A percentile compares a stretch with the other conserved stretches of the same genome.
Conservation (phyloP, 192 early-diverging fungal genomes). For the Umbelopsis ramanniana region DNA sequence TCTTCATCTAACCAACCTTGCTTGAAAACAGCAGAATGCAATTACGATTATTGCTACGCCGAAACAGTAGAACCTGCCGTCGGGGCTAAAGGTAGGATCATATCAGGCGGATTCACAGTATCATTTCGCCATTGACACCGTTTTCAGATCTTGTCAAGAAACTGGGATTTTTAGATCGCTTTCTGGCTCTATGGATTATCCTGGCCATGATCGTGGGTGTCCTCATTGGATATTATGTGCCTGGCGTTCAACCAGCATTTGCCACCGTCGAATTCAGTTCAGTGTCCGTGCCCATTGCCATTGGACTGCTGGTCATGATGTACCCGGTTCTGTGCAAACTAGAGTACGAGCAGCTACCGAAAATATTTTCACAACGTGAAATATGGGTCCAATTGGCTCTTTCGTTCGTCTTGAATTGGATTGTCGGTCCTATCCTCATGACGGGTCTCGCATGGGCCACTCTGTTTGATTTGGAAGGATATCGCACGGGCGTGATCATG, state of each 20-base stretch:
- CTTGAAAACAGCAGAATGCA: slow-evolving; percentile 28
- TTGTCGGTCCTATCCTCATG: slow-evolving; percentile 71
- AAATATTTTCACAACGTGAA: slow-evolving; percentile 43
- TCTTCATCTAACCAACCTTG: neutral
- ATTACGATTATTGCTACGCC: neutral
- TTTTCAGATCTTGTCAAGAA: slow-evolving; percentile 23
- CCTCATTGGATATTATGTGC: slow-evolving; percentile 64
- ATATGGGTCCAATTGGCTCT: slow-evolving; percentile 59
- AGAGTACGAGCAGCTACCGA: slow-evolving; percentile 50
- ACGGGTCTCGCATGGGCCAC: slow-evolving; percentile 67
- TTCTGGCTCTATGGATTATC: slow-evolving; percentile 45
- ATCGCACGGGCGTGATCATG: slow-evolving; percentile 67
- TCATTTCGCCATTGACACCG: neutral
- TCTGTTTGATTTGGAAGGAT: slow-evolving; percentile 67
- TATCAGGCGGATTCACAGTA: neutral
- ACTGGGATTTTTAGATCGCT: slow-evolving; percentile 43
- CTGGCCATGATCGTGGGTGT: slow-evolving; percentile 61
- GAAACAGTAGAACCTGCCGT: neutral
- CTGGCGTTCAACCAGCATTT: slow-evolving; percentile 52
- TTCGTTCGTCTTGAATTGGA: slow-evolving; percentile 68
- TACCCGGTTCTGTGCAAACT: slow-evolving; percentile 73
- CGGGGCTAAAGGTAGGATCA: neutral
- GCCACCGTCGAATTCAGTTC: slow-evolving; percentile 59
- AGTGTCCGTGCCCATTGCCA: slow-evolving; percentile 71
- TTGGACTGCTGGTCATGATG: slow-evolving; percentile 75